Conservation (phyloP, 768 basidiomycete species). For the Solioccasus polychromus region DNA sequence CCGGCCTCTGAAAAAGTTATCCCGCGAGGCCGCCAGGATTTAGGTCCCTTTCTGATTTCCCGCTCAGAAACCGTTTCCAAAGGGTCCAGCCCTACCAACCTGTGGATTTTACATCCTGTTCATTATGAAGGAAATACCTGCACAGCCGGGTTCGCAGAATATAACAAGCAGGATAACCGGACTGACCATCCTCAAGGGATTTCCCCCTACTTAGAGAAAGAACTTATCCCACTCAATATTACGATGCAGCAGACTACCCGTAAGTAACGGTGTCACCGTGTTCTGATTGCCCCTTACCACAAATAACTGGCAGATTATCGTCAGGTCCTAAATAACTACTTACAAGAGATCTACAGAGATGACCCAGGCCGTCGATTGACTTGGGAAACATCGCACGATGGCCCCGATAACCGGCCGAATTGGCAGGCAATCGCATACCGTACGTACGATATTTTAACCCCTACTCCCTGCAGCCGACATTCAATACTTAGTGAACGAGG, state of each 20-base stretch:
- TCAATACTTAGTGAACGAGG: conserved; percentile 12
- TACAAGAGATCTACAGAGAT: conserved; percentile 16
- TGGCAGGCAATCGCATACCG: conserved; percentile 23
- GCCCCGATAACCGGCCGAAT: conserved; percentile 21
- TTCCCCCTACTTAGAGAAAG: background rate
- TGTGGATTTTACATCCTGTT: conserved; percentile 14
- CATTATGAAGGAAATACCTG: conserved; percentile 4
- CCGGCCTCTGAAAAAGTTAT: background rate
- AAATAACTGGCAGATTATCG: conserved; percentile 14
- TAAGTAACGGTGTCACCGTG: conserved; percentile 3
- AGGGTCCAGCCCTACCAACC: conserved; percentile 19
- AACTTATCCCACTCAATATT: background rate
- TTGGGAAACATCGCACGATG: conserved; percentile 16
- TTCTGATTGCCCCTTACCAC: background rate
- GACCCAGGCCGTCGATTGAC: conserved; percentile 11
- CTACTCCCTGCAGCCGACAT: background rate
- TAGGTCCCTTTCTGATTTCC: background rate
- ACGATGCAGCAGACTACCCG: conserved; percentile 9
- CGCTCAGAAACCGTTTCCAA: conserved; percentile 3
- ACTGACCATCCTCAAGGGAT: background rate
- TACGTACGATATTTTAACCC: conserved; percentile 8
- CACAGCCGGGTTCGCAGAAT: conserved; percentile 11
- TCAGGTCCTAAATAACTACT: conserved; percentile 22
- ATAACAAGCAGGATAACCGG: conserved; percentile 12
- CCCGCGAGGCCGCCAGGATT: background rate